These are phyloP conservation scores for Apophysomyces sp. DNA, from an alignment of 371 early-diverging fungal species.

Conservation along the genomic window DNA sequence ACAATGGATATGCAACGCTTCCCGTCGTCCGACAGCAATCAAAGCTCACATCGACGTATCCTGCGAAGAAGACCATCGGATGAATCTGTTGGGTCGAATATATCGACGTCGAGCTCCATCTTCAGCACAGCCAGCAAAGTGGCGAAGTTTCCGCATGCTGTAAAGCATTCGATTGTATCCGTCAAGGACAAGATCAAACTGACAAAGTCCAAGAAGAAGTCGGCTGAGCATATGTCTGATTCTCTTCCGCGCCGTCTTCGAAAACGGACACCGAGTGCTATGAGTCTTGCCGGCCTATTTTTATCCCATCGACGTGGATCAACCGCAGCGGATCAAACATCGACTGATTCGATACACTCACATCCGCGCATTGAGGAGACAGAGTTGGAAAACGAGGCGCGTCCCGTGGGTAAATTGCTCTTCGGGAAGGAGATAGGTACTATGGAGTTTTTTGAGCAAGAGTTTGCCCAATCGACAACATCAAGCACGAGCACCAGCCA, in stretches of 20 bases:
- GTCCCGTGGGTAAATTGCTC: slow-evolving; percentile 24
- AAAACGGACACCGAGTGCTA: slow-evolving; percentile 10
- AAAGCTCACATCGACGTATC: background rate
- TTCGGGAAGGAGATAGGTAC: slow-evolving; percentile 32
- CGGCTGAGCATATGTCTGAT: slow-evolving; percentile 3
- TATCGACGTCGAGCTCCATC: slow-evolving; percentile 39
- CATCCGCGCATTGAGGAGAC: background rate
- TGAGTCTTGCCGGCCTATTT: slow-evolving; percentile 20
- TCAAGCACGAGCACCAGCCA: slow-evolving; percentile 8
- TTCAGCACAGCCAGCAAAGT: slow-evolving; percentile 46
- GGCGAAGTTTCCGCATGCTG: slow-evolving; percentile 34
- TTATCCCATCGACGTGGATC: slow-evolving; percentile 6
- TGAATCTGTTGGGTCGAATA: slow-evolving; percentile 38
- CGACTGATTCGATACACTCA: background rate
- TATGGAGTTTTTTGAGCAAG: slow-evolving; percentile 26
- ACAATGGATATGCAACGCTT: background rate
- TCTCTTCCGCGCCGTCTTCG: slow-evolving; percentile 19
- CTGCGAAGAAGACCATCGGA: slow-evolving; percentile 1
- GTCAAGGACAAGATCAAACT: slow-evolving; percentile 31
- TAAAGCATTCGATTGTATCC: slow-evolving; percentile 34
- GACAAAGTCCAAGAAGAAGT: slow-evolving; percentile 1
- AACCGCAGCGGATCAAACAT: background rate
- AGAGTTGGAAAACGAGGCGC: slow-evolving; percentile 6
- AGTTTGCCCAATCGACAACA: slow-evolving; percentile 12
- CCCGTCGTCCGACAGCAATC: background rate